Percentiles rank a stretch among this genome's conserved stretches.
Conservation (phyloP, 1,284 basidiomycete species). For the Ustilago sp. region DNA sequence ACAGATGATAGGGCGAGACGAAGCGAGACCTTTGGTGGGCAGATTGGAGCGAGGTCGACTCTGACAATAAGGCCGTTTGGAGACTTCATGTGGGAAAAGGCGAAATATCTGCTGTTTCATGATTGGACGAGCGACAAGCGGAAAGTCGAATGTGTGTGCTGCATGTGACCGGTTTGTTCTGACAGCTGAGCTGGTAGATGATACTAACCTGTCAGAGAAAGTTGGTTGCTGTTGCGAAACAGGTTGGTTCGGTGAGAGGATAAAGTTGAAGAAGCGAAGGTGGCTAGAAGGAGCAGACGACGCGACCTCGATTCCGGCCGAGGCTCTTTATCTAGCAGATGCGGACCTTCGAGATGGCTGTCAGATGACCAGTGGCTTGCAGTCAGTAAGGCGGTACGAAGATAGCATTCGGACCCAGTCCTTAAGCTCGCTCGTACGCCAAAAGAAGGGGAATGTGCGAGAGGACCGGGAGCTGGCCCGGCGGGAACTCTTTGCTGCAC, state of each 20-base stretch:
- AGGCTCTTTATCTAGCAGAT: constrained; percentile 1
- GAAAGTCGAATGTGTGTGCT: background rate
- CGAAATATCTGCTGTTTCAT: constrained; percentile 1
- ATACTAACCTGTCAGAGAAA: constrained; percentile 7
- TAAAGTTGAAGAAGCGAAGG: background rate
- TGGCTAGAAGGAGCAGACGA: background rate
- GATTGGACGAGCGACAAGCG: background rate
- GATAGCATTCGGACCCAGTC: background rate
- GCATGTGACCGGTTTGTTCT: background rate
- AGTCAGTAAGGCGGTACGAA: background rate
- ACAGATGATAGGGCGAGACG: constrained; percentile 4
- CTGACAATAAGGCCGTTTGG: background rate
- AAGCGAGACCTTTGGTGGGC: background rate
- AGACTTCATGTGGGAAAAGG: constrained; percentile 7
- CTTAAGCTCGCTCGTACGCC: background rate
- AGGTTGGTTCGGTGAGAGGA: background rate
- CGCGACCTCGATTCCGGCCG: constrained; percentile 3
- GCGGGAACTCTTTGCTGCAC: background rate
- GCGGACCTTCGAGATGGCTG: background rate
- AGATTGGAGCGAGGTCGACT: background rate
- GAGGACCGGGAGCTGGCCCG: background rate
- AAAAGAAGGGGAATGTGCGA: background rate
- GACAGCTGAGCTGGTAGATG: background rate
- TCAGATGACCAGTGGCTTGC: constrained; percentile 1
- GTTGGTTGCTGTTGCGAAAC: background rate